Conservation (phyloP, 2,329 filamentous ascomycete genomes). For the Penicillium verrucosum region DNA sequence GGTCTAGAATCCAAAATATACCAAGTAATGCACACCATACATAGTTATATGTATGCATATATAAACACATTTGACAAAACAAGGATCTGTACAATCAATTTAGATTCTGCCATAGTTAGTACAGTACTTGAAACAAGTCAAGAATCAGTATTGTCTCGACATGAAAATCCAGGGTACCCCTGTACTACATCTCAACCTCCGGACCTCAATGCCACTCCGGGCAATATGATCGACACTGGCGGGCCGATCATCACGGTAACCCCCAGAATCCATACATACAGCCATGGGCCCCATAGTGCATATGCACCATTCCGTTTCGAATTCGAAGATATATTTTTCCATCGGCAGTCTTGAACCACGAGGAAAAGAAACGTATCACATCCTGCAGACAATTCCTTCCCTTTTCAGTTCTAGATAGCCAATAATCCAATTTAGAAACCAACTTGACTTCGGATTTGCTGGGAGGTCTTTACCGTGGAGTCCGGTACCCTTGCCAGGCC, state of each 20-base stretch:
- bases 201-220: background rate
- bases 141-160: background rate
- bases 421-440: background rate
- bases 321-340: background rate
- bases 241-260: background rate
- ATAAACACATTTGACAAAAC: background rate
- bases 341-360: background rate
- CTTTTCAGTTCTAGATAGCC: too few relatives aligned
- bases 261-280: background rate
- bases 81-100: background rate
- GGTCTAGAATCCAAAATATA: background rate
- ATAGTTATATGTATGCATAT: background rate
- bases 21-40: background rate
- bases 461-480: background rate
- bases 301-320: background rate
- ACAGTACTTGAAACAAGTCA: background rate
- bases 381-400: background rate
- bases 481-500: background rate
- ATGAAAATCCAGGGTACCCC: background rate
- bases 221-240: slow-evolving; percentile 2
- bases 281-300: background rate
- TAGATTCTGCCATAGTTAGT: background rate
- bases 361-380: background rate
- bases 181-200: background rate
- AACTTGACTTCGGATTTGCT: background rate